Evolutionary conservation across 2,329 filamentous ascomycete genomes (phyloP).

Genomic region (Dactylellina drechsleri): DNA sequence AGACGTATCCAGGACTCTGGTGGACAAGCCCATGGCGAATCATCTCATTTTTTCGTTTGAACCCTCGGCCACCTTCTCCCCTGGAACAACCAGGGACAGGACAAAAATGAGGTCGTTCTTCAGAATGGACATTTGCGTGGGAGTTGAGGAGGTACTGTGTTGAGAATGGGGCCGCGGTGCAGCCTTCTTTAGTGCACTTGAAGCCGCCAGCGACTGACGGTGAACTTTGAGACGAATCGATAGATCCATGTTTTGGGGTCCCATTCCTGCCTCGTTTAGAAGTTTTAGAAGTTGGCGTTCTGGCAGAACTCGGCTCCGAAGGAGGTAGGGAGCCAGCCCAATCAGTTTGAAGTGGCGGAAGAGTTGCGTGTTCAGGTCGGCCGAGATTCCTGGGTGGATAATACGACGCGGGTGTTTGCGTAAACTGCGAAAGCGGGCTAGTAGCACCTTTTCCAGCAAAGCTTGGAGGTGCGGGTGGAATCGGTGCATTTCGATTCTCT

Average conservation of each 20-base stretch:
- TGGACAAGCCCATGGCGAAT: slow-evolving; percentile 86
- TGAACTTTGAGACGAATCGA: slow-evolving; percentile 45
- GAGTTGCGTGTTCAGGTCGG: slow-evolving; percentile 39
- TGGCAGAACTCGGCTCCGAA: slow-evolving; percentile 39
- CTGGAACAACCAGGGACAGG: slow-evolving; percentile 72
- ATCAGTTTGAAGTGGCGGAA: slow-evolving; percentile 45
- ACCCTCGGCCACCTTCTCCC: slow-evolving; percentile 73
- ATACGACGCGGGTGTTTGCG: slow-evolving; percentile 17
- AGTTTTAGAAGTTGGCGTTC: slow-evolving; percentile 42
- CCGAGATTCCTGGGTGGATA: slow-evolving; percentile 42
- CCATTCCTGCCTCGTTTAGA: slow-evolving; percentile 44
- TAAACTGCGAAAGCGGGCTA: slow-evolving; percentile 31
- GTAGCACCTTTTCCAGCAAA: slow-evolving; percentile 33
- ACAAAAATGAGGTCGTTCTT: slow-evolving; percentile 73
- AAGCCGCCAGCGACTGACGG: slow-evolving; percentile 55
- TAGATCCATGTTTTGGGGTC: slow-evolving; percentile 47
- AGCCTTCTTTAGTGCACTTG: slow-evolving; percentile 66
- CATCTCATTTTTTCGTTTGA: slow-evolving; percentile 79
- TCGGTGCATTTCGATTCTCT: slow-evolving; percentile 33
- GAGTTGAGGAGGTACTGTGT: slow-evolving; percentile 80
- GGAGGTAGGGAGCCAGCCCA: slow-evolving; percentile 33
- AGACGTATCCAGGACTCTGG: slow-evolving; percentile 92
- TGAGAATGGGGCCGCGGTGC: slow-evolving; percentile 77
- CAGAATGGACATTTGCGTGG: slow-evolving; percentile 77
- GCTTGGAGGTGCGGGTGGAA: slow-evolving; percentile 41